Evolutionary conservation across 163 green algal genomes (phyloP), one percentile per base, ranked within the genome.

Genomic region (Chloroidium sp.): DNA sequence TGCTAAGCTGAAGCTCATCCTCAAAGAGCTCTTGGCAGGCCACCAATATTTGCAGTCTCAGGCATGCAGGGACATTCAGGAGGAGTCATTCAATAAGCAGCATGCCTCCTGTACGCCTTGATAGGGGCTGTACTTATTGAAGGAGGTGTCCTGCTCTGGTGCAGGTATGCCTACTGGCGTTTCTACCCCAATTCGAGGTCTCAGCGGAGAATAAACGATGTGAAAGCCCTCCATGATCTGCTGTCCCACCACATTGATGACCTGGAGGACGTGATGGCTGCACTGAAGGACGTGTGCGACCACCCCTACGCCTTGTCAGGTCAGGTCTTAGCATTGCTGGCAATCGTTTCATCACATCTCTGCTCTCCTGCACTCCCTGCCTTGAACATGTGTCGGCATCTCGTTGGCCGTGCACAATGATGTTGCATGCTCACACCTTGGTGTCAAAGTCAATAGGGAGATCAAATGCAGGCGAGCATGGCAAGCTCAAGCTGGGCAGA

Each of bases 201-300:
- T 3, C 3, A 59, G 3, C 13, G 6, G 3, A 13, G 12, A 10
- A 76, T 36, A 58, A 3, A 58, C 6, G 69, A 76, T 3, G 3
- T 76, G 10, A 76, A 58, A 59, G 12, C 69, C 69, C 6, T 59
- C 12, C 8, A 4, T n/a, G 3, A 3, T 3, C 6, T 76, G 6
- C 58, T 13, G 12, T 76, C 6, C 58, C 72, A 86, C 76, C 87
- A 92, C 77, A 69, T 89, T n/a, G 87, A 91, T 75, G 88, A 92
- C 78, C 76, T 92, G 79, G 88, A 92, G 36, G 83, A 87, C 12
- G 82, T 92, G 12, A 80, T 90, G 75, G 79, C 83, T n/a, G 76
- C 76, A 4, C 76, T 85, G 58, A 75, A 62, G 14, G 2, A 10
- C 75, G 13, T 78, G 36, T 58, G 74, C 14, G 1, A 79, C 61